Percentiles rank a stretch among this genome's conserved stretches.
Conservation (phyloP, 73 alveolate genomes). For the Paramecium pentaurelia region DNA sequence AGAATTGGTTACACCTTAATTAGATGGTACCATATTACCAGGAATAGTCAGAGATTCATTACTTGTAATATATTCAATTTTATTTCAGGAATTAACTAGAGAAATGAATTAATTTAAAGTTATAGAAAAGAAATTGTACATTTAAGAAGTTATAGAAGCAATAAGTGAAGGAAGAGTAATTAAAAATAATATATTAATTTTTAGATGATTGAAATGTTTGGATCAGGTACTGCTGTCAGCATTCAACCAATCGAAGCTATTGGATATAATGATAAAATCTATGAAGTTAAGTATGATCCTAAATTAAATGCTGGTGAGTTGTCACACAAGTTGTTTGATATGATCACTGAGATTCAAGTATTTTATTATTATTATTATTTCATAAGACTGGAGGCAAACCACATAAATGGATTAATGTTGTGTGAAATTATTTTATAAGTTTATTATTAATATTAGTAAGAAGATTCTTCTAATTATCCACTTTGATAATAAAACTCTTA, state of each 20-base stretch:
- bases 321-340: neutral
- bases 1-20: constrained; percentile 76
- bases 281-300: constrained; percentile 13
- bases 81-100: constrained; percentile 41
- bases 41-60: constrained; percentile 75
- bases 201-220: constrained; percentile 74
- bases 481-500: neutral
- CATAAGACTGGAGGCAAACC: constrained; percentile 6
- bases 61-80: constrained; percentile 6
- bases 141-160: constrained; percentile 70
- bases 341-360: neutral
- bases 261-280: constrained; percentile 60
- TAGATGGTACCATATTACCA: constrained; percentile 78
- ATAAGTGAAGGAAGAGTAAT: constrained; percentile 68
- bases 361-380: neutral
- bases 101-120: constrained; percentile 65
- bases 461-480: neutral
- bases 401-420: constrained; percentile 13
- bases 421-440: neutral
- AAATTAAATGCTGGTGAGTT: neutral
- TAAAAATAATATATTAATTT: neutral
- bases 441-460: neutral
- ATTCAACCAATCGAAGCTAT: constrained; percentile 72
- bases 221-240: constrained; percentile 85
- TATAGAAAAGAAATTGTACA: constrained; percentile 67